A percentile compares a stretch with the other conserved stretches of the same genome.
Conservation (phyloP, 2,329 filamentous ascomycete species). For the Dactylonectria estremocensis region DNA sequence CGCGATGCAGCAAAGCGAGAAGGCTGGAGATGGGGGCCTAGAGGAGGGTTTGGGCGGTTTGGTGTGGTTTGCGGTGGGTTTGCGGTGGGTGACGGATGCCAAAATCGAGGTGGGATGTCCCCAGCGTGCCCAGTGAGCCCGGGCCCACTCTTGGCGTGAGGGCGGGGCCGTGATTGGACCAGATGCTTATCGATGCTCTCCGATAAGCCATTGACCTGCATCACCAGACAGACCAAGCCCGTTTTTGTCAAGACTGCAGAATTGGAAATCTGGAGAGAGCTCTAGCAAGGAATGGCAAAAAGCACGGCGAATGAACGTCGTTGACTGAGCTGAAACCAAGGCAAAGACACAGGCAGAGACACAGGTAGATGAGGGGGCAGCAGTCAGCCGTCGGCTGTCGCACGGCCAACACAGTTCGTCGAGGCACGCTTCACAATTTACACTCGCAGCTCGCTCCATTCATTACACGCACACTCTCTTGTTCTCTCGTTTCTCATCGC, state of each 20-base stretch:
- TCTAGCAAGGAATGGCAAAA: slow-evolving; percentile 10
- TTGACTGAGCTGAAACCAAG: neutral
- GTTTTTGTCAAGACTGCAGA: slow-evolving; percentile 11
- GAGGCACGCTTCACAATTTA: neutral
- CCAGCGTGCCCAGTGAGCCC: slow-evolving; percentile 25
- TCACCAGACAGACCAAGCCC: slow-evolving; percentile 26
- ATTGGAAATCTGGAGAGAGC: slow-evolving; percentile 7
- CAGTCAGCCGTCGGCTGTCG: neutral
- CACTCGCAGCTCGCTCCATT: neutral
- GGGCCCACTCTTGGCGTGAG: slow-evolving; percentile 39
- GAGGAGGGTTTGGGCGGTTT: slow-evolving; percentile 22
- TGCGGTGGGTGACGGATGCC: slow-evolving; percentile 32
- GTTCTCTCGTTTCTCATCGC: neutral
- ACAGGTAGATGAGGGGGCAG: slow-evolving; percentile 2
- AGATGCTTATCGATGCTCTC: slow-evolving; percentile 41
- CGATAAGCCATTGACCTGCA: slow-evolving; percentile 40
- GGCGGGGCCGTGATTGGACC: slow-evolving; percentile 41
- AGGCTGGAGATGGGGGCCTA: slow-evolving; percentile 27
- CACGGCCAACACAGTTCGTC: neutral
- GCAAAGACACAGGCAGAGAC: slow-evolving; percentile 6
- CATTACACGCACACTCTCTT: no score
- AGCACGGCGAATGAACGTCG: slow-evolving; percentile 4
- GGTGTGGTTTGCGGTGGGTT: slow-evolving; percentile 28
- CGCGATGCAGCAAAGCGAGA: slow-evolving; percentile 33
- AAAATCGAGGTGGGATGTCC: slow-evolving; percentile 53